A percentile compares a stretch with the other conserved stretches of the same genome.
phyloP scores from a whole-genome alignment of 768 basidiomycete genomes.

The Gloeopeniophorella convolvens region DNA sequence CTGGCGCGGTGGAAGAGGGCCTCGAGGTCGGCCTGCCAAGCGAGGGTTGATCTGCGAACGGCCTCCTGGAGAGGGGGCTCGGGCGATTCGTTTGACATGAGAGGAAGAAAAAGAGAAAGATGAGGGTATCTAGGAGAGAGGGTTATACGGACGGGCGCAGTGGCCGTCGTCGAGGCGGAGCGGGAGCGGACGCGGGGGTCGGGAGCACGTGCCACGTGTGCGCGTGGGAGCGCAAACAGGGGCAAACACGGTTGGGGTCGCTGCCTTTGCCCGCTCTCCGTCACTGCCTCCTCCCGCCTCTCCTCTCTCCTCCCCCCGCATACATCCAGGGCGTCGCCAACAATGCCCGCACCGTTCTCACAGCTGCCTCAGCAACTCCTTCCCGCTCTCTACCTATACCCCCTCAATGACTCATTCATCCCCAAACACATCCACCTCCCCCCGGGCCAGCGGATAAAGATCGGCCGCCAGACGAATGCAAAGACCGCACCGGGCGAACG shows the following conservation, averaged over 20 bases:
- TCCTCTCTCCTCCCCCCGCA: not conserved
- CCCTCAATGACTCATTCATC: conserved; percentile 89
- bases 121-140: not conserved
- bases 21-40: conserved; percentile 80
- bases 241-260: not conserved
- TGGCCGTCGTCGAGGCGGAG: not conserved
- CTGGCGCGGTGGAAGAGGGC: conserved; percentile 75
- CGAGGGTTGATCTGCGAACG: conserved; percentile 54
- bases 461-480: conserved; percentile 92
- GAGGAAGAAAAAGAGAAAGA: not conserved
- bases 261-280: not conserved
- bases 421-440: conserved; percentile 89
- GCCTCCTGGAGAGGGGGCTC: conserved; percentile 63
- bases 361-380: conserved; percentile 21
- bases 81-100: too few species aligned
- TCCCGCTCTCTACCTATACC: conserved; percentile 54
- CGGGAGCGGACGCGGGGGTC: not conserved
- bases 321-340: not conserved
- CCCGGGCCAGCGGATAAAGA: conserved; percentile 68
- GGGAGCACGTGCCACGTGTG: conserved; percentile 8
- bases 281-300: not conserved
- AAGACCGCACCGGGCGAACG: conserved; percentile 90
- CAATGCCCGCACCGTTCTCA: conserved; percentile 18
- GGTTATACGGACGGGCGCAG: not conserved
- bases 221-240: conserved; percentile 8